A percentile compares a stretch with the other conserved stretches of the same genome.
Evolutionary conservation across 1,284 basidiomycete genomes (phyloP).

Genomic region (Ustilago loliicola): DNA sequence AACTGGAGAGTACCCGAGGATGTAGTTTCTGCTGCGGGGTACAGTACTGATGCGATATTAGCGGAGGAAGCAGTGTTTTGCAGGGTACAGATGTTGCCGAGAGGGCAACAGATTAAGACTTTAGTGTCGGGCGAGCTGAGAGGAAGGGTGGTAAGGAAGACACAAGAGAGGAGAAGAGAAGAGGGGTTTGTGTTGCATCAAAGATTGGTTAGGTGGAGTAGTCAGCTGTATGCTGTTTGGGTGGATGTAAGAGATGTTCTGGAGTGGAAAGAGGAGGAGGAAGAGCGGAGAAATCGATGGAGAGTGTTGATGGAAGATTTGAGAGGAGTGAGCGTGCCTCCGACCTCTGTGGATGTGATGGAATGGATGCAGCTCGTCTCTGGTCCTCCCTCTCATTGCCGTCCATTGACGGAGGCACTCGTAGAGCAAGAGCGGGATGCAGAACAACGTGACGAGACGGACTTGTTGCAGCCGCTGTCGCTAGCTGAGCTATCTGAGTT

Average conservation of each 20-base stretch:
- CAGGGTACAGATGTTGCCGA: constrained; percentile 7
- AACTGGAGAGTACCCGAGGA: constrained; percentile 43
- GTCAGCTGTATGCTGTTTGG: constrained; percentile 5
- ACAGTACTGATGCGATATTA: constrained; percentile 40
- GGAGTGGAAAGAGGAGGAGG: background rate
- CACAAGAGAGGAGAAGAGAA: constrained; percentile 3
- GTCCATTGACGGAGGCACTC: background rate
- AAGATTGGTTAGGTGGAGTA: constrained; percentile 30
- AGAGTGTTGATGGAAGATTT: constrained; percentile 16
- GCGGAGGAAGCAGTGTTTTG: constrained; percentile 3
- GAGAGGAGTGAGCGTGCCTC: background rate
- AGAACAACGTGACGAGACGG: background rate
- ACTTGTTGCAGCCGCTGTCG: background rate
- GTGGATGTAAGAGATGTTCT: background rate
- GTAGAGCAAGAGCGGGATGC: background rate
- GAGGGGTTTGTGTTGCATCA: constrained; percentile 7
- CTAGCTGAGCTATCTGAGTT: constrained; percentile 5
- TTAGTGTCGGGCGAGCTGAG: constrained; percentile 30
- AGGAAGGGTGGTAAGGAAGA: background rate
- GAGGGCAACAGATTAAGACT: constrained; percentile 39
- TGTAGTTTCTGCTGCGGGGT: constrained; percentile 17
- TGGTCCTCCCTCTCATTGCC: background rate
- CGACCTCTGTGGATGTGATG: constrained; percentile 16
- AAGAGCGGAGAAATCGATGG: background rate
- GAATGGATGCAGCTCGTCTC: constrained; percentile 35